A percentile compares a stretch with the other conserved stretches of the same genome.
Conservation (phyloP, 768 basidiomycete species). For the Lentinula detonsa region DNA sequence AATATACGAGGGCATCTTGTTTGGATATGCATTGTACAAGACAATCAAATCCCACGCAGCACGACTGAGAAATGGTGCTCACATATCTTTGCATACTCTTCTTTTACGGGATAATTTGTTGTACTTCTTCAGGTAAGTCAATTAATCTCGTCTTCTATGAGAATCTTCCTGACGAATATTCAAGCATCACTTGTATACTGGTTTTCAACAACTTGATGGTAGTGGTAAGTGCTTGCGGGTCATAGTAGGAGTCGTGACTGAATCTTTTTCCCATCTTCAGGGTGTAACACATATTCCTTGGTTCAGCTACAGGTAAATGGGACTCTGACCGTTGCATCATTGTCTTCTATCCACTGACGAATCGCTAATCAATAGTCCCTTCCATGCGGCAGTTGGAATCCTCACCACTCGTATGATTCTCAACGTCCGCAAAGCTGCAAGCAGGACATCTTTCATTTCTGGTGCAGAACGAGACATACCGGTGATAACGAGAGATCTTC, state of each 20-base stretch:
- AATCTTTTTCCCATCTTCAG: conserved; percentile 13
- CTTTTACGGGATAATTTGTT: conserved; percentile 38
- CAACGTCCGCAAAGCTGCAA: conserved; percentile 31
- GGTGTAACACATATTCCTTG: conserved; percentile 39
- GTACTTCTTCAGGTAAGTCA: conserved; percentile 35
- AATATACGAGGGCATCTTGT: conserved; percentile 29
- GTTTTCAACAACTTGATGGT: conserved; percentile 45
- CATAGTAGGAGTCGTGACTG: background rate
- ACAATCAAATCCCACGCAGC: conserved; percentile 17
- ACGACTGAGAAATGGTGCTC: conserved; percentile 17
- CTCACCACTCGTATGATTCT: conserved; percentile 41
- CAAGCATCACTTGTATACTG: conserved; percentile 30
- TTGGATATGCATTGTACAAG: conserved; percentile 29
- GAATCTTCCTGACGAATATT: background rate
- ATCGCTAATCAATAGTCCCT: conserved; percentile 23
- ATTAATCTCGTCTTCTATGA: background rate
- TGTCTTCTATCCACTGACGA: background rate
- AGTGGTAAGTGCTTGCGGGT: conserved; percentile 20
- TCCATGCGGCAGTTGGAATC: conserved; percentile 42
- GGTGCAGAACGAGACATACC: background rate
- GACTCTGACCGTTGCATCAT: background rate
- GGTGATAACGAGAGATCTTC: background rate
- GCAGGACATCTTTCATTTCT: background rate
- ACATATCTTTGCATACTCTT: conserved; percentile 24
- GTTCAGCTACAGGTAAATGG: conserved; percentile 38